Percentiles rank a stretch among this genome's conserved stretches.
Conservation (phyloP, 2,329 filamentous ascomycete species). For the Capronia epimyces region DNA sequence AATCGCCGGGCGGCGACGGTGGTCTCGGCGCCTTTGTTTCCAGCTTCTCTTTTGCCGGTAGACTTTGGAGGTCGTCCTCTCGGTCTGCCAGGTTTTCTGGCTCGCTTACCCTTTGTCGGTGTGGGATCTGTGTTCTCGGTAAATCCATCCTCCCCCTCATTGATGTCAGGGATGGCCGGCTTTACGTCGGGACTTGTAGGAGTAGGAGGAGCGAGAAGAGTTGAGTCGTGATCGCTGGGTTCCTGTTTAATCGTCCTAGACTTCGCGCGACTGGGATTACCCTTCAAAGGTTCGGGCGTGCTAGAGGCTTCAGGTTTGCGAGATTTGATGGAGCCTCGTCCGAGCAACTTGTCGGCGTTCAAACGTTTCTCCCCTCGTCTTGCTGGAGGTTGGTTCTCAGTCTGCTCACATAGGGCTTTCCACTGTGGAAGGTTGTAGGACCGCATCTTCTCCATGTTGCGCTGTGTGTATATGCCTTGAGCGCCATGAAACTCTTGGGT, state of each 20-base stretch:
- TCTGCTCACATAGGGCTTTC: slow-evolving; percentile 87
- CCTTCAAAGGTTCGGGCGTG: slow-evolving; percentile 37
- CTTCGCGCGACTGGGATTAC: slow-evolving; percentile 42
- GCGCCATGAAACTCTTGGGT: slow-evolving; percentile 97
- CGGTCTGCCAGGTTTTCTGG: slow-evolving; percentile 44
- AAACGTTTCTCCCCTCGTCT: slow-evolving; percentile 60
- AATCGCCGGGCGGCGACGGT: slow-evolving; percentile 83
- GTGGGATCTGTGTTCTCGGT: slow-evolving; percentile 29
- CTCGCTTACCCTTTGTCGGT: slow-evolving; percentile 33
- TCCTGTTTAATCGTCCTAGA: slow-evolving; percentile 38
- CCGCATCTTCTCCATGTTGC: slow-evolving; percentile 92
- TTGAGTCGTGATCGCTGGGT: slow-evolving; percentile 36
- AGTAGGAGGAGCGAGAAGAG: slow-evolving; percentile 47
- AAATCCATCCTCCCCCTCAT: slow-evolving; percentile 28
- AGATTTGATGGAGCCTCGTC: slow-evolving; percentile 35
- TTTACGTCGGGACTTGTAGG: slow-evolving; percentile 47
- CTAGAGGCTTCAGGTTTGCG: slow-evolving; percentile 40
- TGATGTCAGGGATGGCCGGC: slow-evolving; percentile 35
- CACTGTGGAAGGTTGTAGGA: slow-evolving; percentile 96
- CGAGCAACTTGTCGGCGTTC: slow-evolving; percentile 29
- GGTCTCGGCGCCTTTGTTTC: slow-evolving; percentile 51
- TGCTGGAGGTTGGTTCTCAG: slow-evolving; percentile 91
- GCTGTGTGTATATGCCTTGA: slow-evolving; percentile 91
- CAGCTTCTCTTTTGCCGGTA: slow-evolving; percentile 53
- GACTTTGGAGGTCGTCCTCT: slow-evolving; percentile 41